Conservation (phyloP, 306 rosid species). For the Gastrolobium villosum region DNA sequence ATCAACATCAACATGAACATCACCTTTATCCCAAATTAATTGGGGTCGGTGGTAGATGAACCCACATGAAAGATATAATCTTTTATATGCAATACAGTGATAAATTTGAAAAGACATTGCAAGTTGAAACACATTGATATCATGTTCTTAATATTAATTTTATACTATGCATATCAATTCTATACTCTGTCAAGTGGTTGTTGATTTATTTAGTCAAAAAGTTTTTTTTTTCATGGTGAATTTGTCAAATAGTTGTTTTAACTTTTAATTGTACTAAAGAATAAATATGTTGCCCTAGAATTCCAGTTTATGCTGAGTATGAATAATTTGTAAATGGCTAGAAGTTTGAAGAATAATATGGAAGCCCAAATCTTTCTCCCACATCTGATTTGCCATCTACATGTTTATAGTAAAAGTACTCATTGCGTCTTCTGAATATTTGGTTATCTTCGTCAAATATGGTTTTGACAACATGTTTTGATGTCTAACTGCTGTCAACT, state of each 20-base stretch:
- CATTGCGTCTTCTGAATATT: conserved; percentile 20
- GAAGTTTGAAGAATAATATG: neutral
- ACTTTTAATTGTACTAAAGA: neutral
- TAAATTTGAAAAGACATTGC: neutral
- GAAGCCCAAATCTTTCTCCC: neutral
- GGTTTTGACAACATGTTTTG: conserved; percentile 18
- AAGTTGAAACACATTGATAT: neutral
- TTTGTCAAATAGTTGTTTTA: neutral
- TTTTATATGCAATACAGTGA: neutral
- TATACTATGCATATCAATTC: neutral
- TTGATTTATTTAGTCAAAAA: conserved; percentile 8
- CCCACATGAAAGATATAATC: too few relatives aligned
- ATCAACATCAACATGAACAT: too few relatives aligned
- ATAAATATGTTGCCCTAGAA: neutral
- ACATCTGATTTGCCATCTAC: neutral
- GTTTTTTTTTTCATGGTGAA: neutral
- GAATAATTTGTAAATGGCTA: neutral
- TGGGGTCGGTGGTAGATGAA: too few relatives aligned
- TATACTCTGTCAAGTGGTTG: neutral
- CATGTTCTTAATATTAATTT: neutral
- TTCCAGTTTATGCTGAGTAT: neutral
- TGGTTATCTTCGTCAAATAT: neutral
- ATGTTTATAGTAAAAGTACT: neutral
- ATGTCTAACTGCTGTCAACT: conserved; percentile 14
- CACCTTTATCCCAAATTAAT: too few relatives aligned